Conservation (phyloP, 345 rosid genomes). For the Mercurialis annua region DNA sequence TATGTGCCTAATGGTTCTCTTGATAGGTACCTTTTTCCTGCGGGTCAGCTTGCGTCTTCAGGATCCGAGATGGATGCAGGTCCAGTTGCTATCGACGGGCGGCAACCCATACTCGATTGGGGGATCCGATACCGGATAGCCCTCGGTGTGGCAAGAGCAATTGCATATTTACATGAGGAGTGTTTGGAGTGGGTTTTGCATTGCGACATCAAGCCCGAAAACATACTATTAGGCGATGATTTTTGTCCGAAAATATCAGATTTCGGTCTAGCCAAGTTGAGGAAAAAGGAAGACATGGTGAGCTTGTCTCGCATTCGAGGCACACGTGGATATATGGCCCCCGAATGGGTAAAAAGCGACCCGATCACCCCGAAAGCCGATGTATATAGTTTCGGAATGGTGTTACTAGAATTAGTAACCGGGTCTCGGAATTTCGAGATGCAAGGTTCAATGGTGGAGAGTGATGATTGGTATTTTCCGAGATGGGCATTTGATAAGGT, state of each 20-base stretch:
- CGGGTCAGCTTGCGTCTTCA: slow-evolving; percentile 12
- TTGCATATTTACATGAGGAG: slow-evolving; percentile 33
- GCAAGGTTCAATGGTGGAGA: slow-evolving; percentile 42
- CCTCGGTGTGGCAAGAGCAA: slow-evolving; percentile 33
- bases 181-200: slow-evolving; percentile 36
- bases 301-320: slow-evolving; percentile 66
- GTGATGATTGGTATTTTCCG: slow-evolving; percentile 66
- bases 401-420: slow-evolving; percentile 53
- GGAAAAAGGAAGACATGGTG: slow-evolving; percentile 63
- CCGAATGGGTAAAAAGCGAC: slow-evolving; percentile 58
- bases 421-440: slow-evolving; percentile 52
- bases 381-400: slow-evolving; percentile 76
- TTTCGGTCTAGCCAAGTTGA: slow-evolving; percentile 49
- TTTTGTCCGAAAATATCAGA: slow-evolving; percentile 34
- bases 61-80: slow-evolving; percentile 17
- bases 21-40: slow-evolving; percentile 32
- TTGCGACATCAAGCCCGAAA: slow-evolving; percentile 35
- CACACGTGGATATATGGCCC: slow-evolving; percentile 74
- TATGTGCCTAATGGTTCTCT: slow-evolving; percentile 35
- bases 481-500: slow-evolving; percentile 68
- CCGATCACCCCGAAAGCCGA: slow-evolving; percentile 60
- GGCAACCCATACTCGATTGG: slow-evolving; percentile 31
- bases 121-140: slow-evolving; percentile 31
- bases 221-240: slow-evolving; percentile 31
- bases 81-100: neutral